Percentiles rank a stretch among this genome's conserved stretches.
phyloP scores from a whole-genome alignment of 305 asterid species.

The Fraxinus albicans region DNA sequence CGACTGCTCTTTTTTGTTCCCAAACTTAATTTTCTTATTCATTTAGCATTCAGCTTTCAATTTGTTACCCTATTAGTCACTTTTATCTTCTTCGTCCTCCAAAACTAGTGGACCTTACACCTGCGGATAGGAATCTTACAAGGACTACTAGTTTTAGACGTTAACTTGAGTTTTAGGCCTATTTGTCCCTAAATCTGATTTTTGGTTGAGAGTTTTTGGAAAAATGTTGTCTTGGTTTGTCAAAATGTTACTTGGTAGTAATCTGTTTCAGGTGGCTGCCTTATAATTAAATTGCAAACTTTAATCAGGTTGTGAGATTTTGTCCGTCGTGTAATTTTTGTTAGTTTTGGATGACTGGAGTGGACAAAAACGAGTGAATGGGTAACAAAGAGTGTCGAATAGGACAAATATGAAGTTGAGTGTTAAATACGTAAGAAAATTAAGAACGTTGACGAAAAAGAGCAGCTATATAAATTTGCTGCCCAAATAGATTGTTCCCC shows the following conservation, averaged over 20 bases:
- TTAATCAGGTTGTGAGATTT: too few species aligned
- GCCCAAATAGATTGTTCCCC: neutral
- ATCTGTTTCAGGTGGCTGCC: neutral
- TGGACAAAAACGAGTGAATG: neutral
- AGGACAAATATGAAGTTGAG: neutral
- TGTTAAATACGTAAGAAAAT: too few species aligned
- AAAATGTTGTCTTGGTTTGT: neutral
- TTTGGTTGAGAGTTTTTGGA: neutral
- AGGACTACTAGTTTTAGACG: neutral
- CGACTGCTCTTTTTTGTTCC: neutral
- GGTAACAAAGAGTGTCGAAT: too few species aligned
- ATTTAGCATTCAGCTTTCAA: neutral
- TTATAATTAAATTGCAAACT: too few species aligned
- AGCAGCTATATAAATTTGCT: neutral
- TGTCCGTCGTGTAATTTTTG: neutral
- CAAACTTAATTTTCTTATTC: neutral
- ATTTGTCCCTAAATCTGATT: neutral
- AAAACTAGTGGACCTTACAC: neutral
- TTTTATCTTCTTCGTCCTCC: neutral
- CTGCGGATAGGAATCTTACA: neutral
- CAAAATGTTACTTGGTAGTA: neutral
- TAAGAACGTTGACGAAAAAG: neutral
- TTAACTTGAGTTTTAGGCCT: neutral
- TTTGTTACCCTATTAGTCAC: neutral
- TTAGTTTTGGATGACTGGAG: neutral